These are phyloP conservation scores for Colletotrichum cuscutae DNA, from an alignment of 2,329 filamentous ascomycete species.

Conservation along the genomic window DNA sequence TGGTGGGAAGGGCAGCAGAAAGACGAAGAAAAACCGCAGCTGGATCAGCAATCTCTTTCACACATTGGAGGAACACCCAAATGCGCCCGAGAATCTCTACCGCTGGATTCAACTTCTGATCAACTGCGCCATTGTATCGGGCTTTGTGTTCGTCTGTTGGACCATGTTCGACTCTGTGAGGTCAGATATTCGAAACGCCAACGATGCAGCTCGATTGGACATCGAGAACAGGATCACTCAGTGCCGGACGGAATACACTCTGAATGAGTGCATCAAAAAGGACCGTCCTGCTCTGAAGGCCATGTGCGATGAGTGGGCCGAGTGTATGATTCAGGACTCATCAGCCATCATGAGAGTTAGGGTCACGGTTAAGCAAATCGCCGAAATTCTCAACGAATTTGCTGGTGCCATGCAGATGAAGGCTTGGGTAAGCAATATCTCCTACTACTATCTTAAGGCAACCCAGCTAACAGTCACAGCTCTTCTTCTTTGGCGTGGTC, in stretches of 20 bases:
- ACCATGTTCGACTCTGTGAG: slow-evolving; percentile 76
- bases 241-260: slow-evolving; percentile 78
- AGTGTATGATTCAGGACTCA: slow-evolving; percentile 88
- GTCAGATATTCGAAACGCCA: slow-evolving; percentile 78
- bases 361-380: slow-evolving; percentile 87
- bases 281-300: slow-evolving; percentile 77
- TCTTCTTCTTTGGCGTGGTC: slow-evolving; percentile 62
- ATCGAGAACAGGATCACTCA: slow-evolving; percentile 78
- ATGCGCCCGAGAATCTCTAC: slow-evolving; percentile 68
- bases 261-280: slow-evolving; percentile 77
- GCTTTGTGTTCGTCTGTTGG: slow-evolving; percentile 71
- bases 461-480: slow-evolving; percentile 45
- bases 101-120: slow-evolving; percentile 70
- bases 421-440: slow-evolving; percentile 58
- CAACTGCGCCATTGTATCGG: slow-evolving; percentile 69
- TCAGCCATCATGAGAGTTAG: slow-evolving; percentile 80
- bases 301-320: slow-evolving; percentile 83
- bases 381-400: slow-evolving; percentile 93
- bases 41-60: slow-evolving; percentile 58
- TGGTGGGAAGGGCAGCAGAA: slow-evolving; percentile 34
- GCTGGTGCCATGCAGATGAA: slow-evolving; percentile 92
- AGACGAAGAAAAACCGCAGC: slow-evolving; percentile 37
- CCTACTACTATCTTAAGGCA: background rate
- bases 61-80: slow-evolving; percentile 66
- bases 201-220: slow-evolving; percentile 73